A percentile compares a stretch with the other conserved stretches of the same genome.
phyloP scores from a whole-genome alignment of 345 rosid species.

The Anastatica hierochuntica region DNA sequence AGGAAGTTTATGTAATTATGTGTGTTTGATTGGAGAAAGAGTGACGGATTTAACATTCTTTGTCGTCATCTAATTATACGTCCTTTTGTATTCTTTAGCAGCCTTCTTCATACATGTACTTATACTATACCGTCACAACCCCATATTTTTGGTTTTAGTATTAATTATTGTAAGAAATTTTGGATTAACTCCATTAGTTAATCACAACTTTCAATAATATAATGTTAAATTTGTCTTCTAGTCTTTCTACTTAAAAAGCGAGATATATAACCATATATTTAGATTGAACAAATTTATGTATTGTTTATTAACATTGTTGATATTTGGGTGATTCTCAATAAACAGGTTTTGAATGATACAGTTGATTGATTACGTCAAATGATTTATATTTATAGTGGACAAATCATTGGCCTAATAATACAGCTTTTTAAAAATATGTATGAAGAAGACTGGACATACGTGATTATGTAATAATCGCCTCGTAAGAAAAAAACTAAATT shows the following conservation, averaged over 20 bases:
- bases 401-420: slow-evolving; percentile 12
- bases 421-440: too few relatives aligned
- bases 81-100: slow-evolving; percentile 11
- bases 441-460: too few relatives aligned
- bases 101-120: slow-evolving; percentile 11
- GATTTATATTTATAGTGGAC: background rate
- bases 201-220: slow-evolving; percentile 16
- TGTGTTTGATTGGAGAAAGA: slow-evolving; percentile 35
- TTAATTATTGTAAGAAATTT: background rate
- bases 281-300: background rate
- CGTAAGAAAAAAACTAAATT: too few relatives aligned
- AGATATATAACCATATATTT: background rate
- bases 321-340: background rate
- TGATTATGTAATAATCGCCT: too few relatives aligned
- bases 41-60: slow-evolving; percentile 49
- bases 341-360: background rate
- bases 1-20: slow-evolving; percentile 18
- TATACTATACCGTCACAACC: background rate
- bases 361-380: slow-evolving; percentile 13
- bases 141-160: background rate
- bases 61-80: slow-evolving; percentile 32
- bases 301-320: background rate
- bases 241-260: background rate
- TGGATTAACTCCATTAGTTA: slow-evolving; percentile 1
- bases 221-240: background rate